Percentiles rank a stretch among this genome's conserved stretches.
These are phyloP conservation scores for Quillaja saponaria DNA, from an alignment of 306 rosid genomes.

Conservation along the genomic window DNA sequence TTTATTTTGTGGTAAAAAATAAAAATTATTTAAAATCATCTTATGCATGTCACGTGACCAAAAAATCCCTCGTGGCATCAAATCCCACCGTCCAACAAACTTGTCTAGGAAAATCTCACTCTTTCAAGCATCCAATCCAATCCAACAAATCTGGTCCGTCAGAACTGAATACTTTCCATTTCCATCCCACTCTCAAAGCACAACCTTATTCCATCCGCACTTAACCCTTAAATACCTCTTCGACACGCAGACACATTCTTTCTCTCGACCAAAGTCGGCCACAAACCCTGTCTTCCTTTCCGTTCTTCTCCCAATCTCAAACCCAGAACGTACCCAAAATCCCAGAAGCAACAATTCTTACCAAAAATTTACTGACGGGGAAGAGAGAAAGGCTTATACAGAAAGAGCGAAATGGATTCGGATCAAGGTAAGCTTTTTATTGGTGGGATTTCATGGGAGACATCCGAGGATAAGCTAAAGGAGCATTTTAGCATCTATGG, in stretches of 20 bases:
- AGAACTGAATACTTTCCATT: slow-evolving; percentile 18
- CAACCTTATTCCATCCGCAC: neutral
- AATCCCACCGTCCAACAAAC: too few relatives aligned
- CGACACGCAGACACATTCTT: slow-evolving; percentile 3
- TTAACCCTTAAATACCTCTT: slow-evolving; percentile 11
- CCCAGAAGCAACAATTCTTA: neutral
- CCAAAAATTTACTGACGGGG: neutral
- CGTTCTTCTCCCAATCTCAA: neutral
- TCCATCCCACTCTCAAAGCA: slow-evolving; percentile 1
- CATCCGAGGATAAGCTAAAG: slow-evolving; percentile 83
- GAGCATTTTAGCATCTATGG: slow-evolving; percentile 81
- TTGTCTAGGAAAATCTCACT: too few relatives aligned
- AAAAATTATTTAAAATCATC: too few relatives aligned
- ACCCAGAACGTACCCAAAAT: neutral
- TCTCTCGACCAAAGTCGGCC: slow-evolving; percentile 41
- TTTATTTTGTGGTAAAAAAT: neutral
- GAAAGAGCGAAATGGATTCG: slow-evolving; percentile 63
- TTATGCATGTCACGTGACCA: neutral
- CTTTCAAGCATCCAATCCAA: neutral
- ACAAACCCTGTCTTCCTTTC: slow-evolving; percentile 38
- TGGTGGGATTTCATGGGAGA: slow-evolving; percentile 98
- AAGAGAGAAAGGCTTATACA: neutral
- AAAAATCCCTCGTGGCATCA: too few relatives aligned
- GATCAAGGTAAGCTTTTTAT: slow-evolving; percentile 96
- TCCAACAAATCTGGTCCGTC: slow-evolving; percentile 42